phyloP scores from a whole-genome alignment of 2,329 filamentous ascomycete genomes.

The Lasiodiplodia theobromae region DNA sequence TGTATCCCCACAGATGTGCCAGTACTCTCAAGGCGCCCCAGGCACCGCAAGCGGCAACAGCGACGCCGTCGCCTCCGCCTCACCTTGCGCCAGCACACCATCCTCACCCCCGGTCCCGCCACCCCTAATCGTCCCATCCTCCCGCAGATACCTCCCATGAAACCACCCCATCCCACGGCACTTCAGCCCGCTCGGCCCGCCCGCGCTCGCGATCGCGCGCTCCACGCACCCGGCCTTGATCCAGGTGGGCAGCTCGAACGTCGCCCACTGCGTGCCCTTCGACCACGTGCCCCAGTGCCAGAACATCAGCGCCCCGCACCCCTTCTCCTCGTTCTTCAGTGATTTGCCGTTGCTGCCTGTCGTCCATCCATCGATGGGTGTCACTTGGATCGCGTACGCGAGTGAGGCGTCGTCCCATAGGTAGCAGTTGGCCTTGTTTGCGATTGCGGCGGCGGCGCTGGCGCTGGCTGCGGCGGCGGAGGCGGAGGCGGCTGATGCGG shows the following conservation, averaged over 20 bases:
- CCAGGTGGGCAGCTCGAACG: background rate
- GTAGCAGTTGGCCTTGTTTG: conserved; percentile 4
- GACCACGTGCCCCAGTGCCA: conserved; percentile 6
- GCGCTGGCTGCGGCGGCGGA: background rate
- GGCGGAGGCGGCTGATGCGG: background rate
- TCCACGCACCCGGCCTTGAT: conserved; percentile 17
- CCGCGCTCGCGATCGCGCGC: conserved; percentile 6
- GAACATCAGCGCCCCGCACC: conserved; percentile 5
- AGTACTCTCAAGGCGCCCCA: too few species aligned
- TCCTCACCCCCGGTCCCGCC: background rate
- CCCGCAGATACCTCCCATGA: background rate
- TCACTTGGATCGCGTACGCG: conserved; percentile 9
- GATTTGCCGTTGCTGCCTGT: background rate
- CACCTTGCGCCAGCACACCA: background rate
- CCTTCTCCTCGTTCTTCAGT: background rate
- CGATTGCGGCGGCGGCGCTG: background rate
- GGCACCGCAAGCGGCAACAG: conserved; percentile 16
- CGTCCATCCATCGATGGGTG: conserved; percentile 5
- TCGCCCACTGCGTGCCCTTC: conserved; percentile 13
- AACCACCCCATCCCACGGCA: conserved; percentile 16
- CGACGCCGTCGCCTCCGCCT: background rate
- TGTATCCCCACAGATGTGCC: too few species aligned
- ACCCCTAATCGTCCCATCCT: background rate
- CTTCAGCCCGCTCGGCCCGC: background rate
- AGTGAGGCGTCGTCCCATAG: background rate